Conservation (phyloP, 257 asterid genomes). For the Solanum ossicruentum region DNA sequence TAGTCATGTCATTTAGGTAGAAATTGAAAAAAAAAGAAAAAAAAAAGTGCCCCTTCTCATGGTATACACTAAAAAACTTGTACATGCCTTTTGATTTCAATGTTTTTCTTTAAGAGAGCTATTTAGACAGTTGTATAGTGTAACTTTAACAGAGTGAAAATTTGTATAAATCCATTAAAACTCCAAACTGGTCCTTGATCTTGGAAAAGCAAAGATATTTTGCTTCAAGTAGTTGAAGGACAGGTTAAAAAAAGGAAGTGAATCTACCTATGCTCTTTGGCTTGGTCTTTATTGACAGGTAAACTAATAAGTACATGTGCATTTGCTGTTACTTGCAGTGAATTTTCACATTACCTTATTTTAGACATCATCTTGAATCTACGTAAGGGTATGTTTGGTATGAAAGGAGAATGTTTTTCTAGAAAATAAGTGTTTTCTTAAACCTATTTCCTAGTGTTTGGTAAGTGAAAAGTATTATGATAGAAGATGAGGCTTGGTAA, state of each 20-base stretch:
- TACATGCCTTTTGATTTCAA: neutral
- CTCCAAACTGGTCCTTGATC: neutral
- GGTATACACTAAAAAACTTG: neutral
- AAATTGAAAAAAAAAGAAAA: neutral
- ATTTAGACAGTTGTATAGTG: neutral
- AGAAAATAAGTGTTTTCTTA: neutral
- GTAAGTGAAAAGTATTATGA: no score
- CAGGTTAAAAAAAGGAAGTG: neutral
- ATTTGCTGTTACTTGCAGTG: neutral
- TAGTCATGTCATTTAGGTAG: conserved; percentile 12
- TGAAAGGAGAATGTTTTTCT: neutral
- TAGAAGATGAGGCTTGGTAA: neutral
- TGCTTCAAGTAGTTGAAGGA: neutral
- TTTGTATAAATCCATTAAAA: neutral
- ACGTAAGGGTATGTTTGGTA: neutral
- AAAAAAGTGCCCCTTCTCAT: neutral
- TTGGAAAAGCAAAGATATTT: neutral
- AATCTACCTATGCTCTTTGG: neutral
- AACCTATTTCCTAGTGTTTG: neutral
- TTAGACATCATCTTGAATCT: neutral
- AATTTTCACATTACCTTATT: neutral
- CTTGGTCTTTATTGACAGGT: neutral
- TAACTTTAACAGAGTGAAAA: neutral
- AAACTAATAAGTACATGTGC: neutral
- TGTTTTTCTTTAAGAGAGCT: neutral